A percentile compares a stretch with the other conserved stretches of the same genome.
Conservation (phyloP, 495 filamentous ascomycete species). For the Penicillium herquei region DNA sequence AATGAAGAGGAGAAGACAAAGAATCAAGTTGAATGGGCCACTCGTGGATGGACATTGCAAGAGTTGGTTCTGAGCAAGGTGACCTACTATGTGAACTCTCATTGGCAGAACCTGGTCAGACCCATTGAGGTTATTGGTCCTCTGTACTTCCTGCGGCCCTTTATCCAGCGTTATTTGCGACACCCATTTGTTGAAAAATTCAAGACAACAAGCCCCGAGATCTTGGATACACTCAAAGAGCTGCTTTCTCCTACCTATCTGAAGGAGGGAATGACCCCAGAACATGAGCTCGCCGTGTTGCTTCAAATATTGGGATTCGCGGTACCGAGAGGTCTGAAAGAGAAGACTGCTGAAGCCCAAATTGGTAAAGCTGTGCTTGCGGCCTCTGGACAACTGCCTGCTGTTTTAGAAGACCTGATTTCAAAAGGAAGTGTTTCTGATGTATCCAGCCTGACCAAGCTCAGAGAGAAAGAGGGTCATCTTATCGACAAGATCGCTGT, state of each 20-base stretch:
- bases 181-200: constrained; percentile 14
- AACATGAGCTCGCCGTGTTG: constrained; percentile 1
- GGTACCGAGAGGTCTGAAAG: neutral
- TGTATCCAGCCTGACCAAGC: neutral
- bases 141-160: constrained; percentile 39
- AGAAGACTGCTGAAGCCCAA: constrained; percentile 3
- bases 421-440: neutral
- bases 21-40: constrained; percentile 32
- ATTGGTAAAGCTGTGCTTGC: constrained; percentile 6
- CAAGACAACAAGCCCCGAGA: neutral
- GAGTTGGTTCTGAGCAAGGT: constrained; percentile 49
- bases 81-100: constrained; percentile 42
- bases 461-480: neutral
- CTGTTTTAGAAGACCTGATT: neutral
- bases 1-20: neutral
- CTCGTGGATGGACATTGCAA: constrained; percentile 48
- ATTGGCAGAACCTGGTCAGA: constrained; percentile 33
- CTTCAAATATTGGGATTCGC: constrained; percentile 1
- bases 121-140: constrained; percentile 37
- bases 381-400: neutral
- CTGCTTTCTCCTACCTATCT: neutral
- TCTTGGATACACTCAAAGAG: neutral
- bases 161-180: constrained; percentile 29
- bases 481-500: neutral
- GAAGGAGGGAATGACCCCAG: neutral